phyloP scores from a whole-genome alignment of 257 asterid species.

The Handroanthus guayacan region DNA sequence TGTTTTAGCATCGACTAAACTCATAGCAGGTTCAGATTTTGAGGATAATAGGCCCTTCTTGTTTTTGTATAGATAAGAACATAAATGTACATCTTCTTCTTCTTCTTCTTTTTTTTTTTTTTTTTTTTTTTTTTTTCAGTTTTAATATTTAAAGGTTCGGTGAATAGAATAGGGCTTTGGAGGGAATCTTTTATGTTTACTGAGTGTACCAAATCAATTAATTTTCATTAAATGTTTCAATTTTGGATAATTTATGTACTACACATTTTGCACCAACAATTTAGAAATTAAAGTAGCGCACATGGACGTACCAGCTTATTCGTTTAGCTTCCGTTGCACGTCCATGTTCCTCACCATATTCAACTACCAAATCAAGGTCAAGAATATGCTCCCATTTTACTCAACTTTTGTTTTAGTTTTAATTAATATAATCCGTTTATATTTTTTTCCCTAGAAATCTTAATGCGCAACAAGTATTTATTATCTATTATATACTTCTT shows the following conservation, averaged over 20 bases:
- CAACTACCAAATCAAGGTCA: slow-evolving; percentile 33
- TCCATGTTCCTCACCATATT: neutral
- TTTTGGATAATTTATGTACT: neutral
- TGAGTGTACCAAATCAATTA: neutral
- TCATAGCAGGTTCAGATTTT: no score
- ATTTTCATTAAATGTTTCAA: neutral
- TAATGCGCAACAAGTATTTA: no score
- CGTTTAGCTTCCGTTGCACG: slow-evolving; percentile 23
- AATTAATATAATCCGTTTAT: no score
- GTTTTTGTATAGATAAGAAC: no score
- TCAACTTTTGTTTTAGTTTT: neutral
- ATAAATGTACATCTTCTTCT: neutral
- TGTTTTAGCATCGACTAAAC: no score
- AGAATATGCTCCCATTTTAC: slow-evolving; percentile 11
- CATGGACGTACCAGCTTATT: slow-evolving; percentile 39
- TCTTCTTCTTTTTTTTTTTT: neutral
- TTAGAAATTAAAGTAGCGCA: slow-evolving; percentile 17
- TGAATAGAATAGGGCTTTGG: slow-evolving; percentile 1
- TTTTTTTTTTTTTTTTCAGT: neutral
- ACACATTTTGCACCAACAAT: slow-evolving; percentile 4
- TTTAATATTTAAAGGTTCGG: slow-evolving; percentile 29
- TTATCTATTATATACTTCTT: no score
- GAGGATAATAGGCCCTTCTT: no score
- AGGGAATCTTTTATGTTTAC: neutral
- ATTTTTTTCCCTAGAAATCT: no score